A percentile compares a stretch with the other conserved stretches of the same genome.
Evolutionary conservation across 495 filamentous ascomycete genomes (phyloP).

Genomic region (Xylaria longipes): DNA sequence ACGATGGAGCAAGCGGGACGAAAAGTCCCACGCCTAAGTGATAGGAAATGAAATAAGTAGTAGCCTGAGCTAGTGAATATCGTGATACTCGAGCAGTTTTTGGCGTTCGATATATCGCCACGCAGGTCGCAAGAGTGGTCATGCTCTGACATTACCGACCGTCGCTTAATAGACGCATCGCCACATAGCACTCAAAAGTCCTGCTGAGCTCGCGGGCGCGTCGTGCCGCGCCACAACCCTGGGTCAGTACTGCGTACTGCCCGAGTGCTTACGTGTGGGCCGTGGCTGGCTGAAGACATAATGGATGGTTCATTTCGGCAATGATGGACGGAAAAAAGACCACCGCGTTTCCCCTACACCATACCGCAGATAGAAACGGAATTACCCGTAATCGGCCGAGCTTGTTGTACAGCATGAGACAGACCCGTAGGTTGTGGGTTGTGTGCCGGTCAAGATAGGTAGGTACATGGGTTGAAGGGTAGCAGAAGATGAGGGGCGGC

Average conservation of each 20-base stretch:
- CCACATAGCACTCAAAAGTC: not conserved
- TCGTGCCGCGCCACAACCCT: not conserved
- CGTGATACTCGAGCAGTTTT: not conserved
- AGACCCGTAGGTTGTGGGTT: not conserved
- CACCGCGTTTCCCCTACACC: slow-evolving; percentile 2
- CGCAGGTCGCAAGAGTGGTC: not conserved
- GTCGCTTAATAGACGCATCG: not conserved
- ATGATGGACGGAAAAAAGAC: slow-evolving; percentile 9
- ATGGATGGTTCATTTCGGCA: slow-evolving; percentile 6
- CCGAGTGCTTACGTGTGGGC: slow-evolving; percentile 11
- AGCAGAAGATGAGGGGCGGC: not conserved
- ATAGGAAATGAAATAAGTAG: not conserved
- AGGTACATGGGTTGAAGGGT: not conserved
- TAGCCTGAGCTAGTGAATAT: not conserved
- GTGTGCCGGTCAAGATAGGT: not conserved
- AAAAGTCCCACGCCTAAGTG: not conserved
- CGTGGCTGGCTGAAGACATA: slow-evolving; percentile 12
- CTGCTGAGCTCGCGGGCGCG: not conserved
- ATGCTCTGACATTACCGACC: not conserved
- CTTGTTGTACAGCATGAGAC: not conserved
- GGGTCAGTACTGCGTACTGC: too few relatives aligned
- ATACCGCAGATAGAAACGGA: not conserved
- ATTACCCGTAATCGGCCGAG: not conserved
- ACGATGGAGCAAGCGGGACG: not conserved
- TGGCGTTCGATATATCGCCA: not conserved